These are phyloP conservation scores for Leccinum subatratum DNA, from an alignment of 1,284 basidiomycete species.

Conservation along the genomic window DNA sequence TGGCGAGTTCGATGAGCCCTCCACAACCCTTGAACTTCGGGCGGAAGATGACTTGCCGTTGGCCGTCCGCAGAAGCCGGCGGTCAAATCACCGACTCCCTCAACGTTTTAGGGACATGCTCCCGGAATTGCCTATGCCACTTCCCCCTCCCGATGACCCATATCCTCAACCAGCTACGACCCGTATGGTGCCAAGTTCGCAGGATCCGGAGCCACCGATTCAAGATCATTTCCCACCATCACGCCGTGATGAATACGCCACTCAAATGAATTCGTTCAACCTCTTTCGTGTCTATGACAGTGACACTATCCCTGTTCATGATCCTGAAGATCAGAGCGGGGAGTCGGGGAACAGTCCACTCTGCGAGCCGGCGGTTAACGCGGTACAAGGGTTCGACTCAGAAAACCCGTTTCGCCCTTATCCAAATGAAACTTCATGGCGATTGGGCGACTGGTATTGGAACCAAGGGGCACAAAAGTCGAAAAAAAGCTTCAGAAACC, in stretches of 20 bases:
- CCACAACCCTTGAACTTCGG: not conserved
- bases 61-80: not conserved
- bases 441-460: not conserved
- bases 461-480: not conserved
- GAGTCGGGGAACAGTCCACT: not conserved
- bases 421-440: not conserved
- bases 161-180: not conserved
- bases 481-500: not conserved
- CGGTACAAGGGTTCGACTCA: not conserved
- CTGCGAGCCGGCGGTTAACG: not conserved
- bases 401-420: not conserved
- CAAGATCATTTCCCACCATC: not conserved
- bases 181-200: not conserved
- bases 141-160: not conserved
- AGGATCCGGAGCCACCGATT: not conserved
- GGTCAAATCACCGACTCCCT: not conserved
- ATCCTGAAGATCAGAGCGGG: not conserved
- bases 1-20: not conserved
- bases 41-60: not conserved
- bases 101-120: not conserved
- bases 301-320: not conserved
- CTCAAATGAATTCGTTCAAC: not conserved
- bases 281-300: not conserved
- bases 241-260: not conserved
- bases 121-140: not conserved